Conservation (phyloP, 805 yeast genomes). For the Limtongia smithiae region DNA sequence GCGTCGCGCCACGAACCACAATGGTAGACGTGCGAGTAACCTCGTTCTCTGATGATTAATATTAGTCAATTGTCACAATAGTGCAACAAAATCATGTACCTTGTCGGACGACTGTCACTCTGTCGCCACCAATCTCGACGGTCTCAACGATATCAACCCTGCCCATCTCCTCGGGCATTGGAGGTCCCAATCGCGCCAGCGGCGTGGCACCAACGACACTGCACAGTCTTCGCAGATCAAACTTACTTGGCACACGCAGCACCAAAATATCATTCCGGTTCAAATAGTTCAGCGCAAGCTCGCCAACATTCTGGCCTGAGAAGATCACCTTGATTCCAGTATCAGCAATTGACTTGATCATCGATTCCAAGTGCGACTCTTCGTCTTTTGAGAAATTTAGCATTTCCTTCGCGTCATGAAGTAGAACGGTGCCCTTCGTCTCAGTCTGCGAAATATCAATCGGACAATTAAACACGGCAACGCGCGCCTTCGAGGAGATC, state of each 20-base stretch:
- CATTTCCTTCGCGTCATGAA: constrained; percentile 97
- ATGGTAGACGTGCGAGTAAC: constrained; percentile 84
- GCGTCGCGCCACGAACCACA: constrained; percentile 93
- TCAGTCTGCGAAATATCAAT: constrained; percentile 95
- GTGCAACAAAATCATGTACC: constrained; percentile 32
- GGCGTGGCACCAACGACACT: constrained; percentile 98
- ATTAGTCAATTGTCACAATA: background rate
- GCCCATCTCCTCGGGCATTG: constrained; percentile 93
- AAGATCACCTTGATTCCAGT: constrained; percentile 83
- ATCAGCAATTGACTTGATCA: constrained; percentile 72
- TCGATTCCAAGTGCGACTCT: constrained; percentile 82
- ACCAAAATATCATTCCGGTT: constrained; percentile 82
- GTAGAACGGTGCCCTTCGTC: constrained; percentile 93
- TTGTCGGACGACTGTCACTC: constrained; percentile 92
- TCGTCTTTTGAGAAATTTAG: constrained; percentile 93
- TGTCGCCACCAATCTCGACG: constrained; percentile 93
- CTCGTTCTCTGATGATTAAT: constrained; percentile 34
- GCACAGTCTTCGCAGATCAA: constrained; percentile 87
- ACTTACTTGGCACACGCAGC: constrained; percentile 86
- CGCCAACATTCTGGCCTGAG: constrained; percentile 95
- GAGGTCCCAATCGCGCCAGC: constrained; percentile 88
- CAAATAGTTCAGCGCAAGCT: constrained; percentile 85
- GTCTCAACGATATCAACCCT: constrained; percentile 82
- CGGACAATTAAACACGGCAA: constrained; percentile 90
- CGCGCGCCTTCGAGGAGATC: constrained; percentile 62